These are phyloP conservation scores for Conticribra weissflogii DNA, from an alignment of 108 stramenopile species.

Conservation along the genomic window DNA sequence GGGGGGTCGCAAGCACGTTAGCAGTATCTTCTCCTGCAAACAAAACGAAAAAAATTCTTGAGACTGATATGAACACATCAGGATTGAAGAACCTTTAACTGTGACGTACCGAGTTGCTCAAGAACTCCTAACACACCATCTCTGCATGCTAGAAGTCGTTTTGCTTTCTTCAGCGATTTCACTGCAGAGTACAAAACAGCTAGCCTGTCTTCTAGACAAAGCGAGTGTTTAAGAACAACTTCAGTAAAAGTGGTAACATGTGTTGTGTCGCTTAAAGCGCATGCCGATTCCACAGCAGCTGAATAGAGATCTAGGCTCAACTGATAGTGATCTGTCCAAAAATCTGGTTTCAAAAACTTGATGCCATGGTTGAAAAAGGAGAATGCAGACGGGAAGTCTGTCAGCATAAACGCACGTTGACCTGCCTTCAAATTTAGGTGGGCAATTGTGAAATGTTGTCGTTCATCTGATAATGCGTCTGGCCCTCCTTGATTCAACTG, in stretches of 20 bases:
- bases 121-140: background rate
- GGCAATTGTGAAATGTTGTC: conserved; percentile 22
- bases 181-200: background rate
- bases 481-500: conserved; percentile 31
- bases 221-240: background rate
- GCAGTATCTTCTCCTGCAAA: background rate
- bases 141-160: background rate
- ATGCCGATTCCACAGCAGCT: conserved; percentile 20
- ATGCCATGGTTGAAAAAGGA: conserved; percentile 31
- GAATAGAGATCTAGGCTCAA: conserved; percentile 27
- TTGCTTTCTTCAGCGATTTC: background rate
- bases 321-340: conserved; percentile 20
- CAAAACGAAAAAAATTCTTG: background rate
- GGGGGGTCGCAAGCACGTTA: background rate
- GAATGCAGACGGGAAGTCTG: conserved; percentile 17
- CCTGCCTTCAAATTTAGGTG: conserved; percentile 34
- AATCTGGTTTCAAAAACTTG: conserved; percentile 18
- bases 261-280: conserved; percentile 1
- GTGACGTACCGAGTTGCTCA: background rate
- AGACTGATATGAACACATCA: too few species aligned
- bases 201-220: conserved; percentile 24
- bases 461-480: background rate
- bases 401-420: conserved; percentile 9
- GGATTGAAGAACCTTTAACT: too few species aligned
- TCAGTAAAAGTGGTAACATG: background rate